Percentiles rank a stretch among this genome's conserved stretches.
Conservation (phyloP, 345 rosid genomes). For the Draba incana region DNA sequence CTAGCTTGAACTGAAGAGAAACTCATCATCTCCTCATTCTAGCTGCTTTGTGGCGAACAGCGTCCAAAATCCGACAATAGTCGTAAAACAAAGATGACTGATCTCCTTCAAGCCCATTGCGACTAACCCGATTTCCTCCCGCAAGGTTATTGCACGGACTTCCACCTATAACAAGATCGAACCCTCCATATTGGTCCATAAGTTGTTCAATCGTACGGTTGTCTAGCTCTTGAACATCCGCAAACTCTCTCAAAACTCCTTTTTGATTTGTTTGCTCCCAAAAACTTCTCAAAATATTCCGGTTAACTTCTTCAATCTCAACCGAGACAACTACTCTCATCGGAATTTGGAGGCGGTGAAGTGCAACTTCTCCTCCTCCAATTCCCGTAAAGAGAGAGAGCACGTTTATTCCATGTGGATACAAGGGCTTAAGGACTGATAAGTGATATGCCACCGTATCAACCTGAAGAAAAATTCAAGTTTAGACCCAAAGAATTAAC, state of each 20-base stretch:
- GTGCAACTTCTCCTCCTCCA: slow-evolving; percentile 46
- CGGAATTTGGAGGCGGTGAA: slow-evolving; percentile 20
- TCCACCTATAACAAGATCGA: slow-evolving; percentile 44
- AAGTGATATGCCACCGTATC: slow-evolving; percentile 27
- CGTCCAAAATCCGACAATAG: slow-evolving; percentile 29
- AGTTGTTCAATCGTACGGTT: neutral
- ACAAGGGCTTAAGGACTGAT: slow-evolving; percentile 13
- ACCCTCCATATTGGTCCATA: slow-evolving; percentile 34
- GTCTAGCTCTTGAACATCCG: slow-evolving; percentile 23
- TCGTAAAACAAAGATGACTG: slow-evolving; percentile 46
- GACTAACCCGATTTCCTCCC: slow-evolving; percentile 38
- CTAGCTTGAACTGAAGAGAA: no score
- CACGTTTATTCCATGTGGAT: slow-evolving; percentile 31
- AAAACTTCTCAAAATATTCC: slow-evolving; percentile 29
- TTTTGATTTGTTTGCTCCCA: slow-evolving; percentile 42
- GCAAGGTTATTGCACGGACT: slow-evolving; percentile 34
- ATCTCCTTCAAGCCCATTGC: slow-evolving; percentile 40
- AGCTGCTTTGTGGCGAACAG: slow-evolving; percentile 14
- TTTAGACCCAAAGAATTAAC: neutral
- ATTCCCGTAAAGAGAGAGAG: slow-evolving; percentile 38
- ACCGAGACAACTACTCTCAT: slow-evolving; percentile 39
- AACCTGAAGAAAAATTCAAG: neutral
- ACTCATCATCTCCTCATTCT: slow-evolving; percentile 12
- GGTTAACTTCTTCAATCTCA: slow-evolving; percentile 34
- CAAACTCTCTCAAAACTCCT: slow-evolving; percentile 16